These are phyloP conservation scores for Grigorovia transvaalensis DNA, from an alignment of 805 yeast genomes.

Conservation along the genomic window DNA sequence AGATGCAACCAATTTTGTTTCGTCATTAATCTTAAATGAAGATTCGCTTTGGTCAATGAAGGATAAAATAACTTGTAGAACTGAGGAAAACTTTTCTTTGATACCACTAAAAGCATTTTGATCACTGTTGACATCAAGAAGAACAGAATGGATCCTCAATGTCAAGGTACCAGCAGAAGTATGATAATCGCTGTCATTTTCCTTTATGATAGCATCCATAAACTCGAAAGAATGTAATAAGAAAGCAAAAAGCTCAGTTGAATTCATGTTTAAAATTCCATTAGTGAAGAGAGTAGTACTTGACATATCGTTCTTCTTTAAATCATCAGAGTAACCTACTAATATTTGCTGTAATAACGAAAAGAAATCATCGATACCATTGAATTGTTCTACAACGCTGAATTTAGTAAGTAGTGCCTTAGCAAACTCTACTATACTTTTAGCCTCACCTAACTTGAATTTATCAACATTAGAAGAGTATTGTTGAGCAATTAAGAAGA, in stretches of 20 bases:
- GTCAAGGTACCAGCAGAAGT: conserved; percentile 32
- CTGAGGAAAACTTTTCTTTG: conserved; percentile 17
- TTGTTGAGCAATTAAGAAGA: conserved; percentile 76
- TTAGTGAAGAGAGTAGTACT: conserved; percentile 56
- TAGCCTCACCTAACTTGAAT: conserved; percentile 56
- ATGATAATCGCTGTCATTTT: conserved; percentile 23
- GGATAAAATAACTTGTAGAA: conserved; percentile 18
- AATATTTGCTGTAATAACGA: conserved; percentile 29
- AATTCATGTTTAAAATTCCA: conserved; percentile 40
- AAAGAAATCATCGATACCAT: conserved; percentile 41
- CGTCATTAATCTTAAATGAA: conserved; percentile 1
- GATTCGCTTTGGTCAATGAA: conserved; percentile 13
- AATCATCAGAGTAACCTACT: conserved; percentile 32
- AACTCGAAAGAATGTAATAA: conserved; percentile 46
- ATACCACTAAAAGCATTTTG: conserved; percentile 8
- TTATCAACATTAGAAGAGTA: conserved; percentile 44
- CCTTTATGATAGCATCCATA: conserved; percentile 41
- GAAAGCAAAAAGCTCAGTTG: conserved; percentile 38
- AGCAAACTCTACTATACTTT: conserved; percentile 60
- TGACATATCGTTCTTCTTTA: conserved; percentile 30
- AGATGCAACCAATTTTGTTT: conserved; percentile 11
- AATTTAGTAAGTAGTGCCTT: conserved; percentile 61
- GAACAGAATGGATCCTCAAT: conserved; percentile 41
- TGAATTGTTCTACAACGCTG: conserved; percentile 54
- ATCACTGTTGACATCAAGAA: conserved; percentile 32